Evolutionary conservation across 257 asterid genomes (phyloP).

Genomic region (Sherardia arvensis): DNA sequence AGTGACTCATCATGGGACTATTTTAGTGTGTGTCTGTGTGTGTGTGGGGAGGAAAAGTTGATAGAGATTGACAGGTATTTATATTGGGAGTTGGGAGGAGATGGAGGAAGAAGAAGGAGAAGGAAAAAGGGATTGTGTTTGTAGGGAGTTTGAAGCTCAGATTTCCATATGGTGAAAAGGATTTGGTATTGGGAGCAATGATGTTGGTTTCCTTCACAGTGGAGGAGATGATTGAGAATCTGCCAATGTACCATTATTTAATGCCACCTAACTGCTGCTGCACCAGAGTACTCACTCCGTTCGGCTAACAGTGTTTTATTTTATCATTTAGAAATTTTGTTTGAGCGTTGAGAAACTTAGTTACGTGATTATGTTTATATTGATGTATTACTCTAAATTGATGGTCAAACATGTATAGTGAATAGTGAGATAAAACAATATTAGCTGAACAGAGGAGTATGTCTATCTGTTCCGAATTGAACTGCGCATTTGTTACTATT

Average conservation of each 20-base stretch:
- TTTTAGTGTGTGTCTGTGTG: background rate
- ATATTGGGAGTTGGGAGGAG: background rate
- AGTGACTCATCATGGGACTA: conserved; percentile 46
- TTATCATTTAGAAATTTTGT: too few relatives aligned
- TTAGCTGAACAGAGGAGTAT: too few relatives aligned
- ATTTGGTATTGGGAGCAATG: conserved; percentile 67
- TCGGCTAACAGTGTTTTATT: too few relatives aligned
- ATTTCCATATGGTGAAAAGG: conserved; percentile 32
- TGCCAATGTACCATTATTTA: conserved; percentile 37
- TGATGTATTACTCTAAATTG: too few relatives aligned
- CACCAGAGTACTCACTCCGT: background rate
- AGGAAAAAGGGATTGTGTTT: conserved; percentile 7
- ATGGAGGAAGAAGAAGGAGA: conserved; percentile 4
- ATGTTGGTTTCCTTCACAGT: conserved; percentile 49
- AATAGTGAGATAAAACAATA: too few relatives aligned
- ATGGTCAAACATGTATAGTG: too few relatives aligned
- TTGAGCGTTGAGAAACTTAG: too few relatives aligned
- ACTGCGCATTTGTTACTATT: too few relatives aligned
- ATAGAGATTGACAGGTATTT: conserved; percentile 27
- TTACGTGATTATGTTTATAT: too few relatives aligned
- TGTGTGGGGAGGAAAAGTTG: conserved; percentile 11
- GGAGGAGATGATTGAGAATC: conserved; percentile 82
- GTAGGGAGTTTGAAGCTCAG: conserved; percentile 21
- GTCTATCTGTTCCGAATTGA: too few relatives aligned
- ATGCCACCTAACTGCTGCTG: background rate